Percentiles rank a stretch among this genome's conserved stretches.
These are phyloP conservation scores for Boechera stricta DNA, from an alignment of 345 rosid genomes.

Conservation along the genomic window DNA sequence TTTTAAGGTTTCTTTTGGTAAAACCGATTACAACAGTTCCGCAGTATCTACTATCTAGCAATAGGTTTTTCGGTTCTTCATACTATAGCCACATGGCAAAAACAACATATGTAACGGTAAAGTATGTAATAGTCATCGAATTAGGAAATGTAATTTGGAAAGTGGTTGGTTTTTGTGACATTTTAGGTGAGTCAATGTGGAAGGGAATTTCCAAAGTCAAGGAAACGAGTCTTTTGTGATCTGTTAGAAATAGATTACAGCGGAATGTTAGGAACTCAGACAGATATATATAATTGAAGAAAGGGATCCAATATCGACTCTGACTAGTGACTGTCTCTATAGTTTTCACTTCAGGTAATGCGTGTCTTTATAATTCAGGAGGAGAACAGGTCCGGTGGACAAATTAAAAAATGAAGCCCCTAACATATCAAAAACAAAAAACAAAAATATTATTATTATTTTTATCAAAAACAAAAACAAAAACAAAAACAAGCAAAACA, in stretches of 20 bases:
- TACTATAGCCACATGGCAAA: slow-evolving; percentile 5
- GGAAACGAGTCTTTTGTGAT: slow-evolving; percentile 27
- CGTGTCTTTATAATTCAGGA: neutral
- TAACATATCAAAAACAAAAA: too few relatives aligned
- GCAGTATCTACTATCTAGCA: neutral
- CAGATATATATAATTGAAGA: neutral
- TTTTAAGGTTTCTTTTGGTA: too few relatives aligned
- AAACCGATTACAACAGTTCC: too few relatives aligned
- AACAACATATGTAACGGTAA: neutral
- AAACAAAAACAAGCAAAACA: too few relatives aligned
- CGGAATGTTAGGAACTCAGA: neutral
- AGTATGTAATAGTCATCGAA: slow-evolving; percentile 20
- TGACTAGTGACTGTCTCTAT: neutral
- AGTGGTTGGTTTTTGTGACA: slow-evolving; percentile 32
- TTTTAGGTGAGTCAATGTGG: slow-evolving; percentile 30
- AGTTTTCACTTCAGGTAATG: neutral
- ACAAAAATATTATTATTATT: too few relatives aligned
- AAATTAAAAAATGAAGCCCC: too few relatives aligned
- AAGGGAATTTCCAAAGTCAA: slow-evolving; percentile 36
- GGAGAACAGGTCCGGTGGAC: too few relatives aligned
- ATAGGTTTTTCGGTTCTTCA: neutral
- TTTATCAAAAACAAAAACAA: too few relatives aligned
- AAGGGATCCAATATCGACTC: neutral
- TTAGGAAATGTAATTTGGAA: neutral
- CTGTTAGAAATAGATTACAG: slow-evolving; percentile 11